Evolutionary conservation across 257 asterid genomes (phyloP).

Genomic region (Mentha longifolia): DNA sequence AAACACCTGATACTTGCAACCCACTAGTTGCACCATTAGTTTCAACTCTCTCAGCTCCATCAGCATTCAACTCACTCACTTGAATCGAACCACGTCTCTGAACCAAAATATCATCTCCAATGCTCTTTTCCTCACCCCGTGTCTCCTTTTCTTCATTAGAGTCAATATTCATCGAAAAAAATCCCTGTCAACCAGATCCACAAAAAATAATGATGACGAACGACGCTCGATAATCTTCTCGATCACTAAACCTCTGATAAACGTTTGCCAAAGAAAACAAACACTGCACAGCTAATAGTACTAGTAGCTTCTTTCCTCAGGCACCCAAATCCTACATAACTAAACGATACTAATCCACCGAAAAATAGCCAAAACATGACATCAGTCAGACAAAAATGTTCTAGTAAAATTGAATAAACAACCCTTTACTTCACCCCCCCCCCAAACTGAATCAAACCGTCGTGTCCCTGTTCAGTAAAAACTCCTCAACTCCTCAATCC

Average conservation of each 20-base stretch:
- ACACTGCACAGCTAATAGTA: slow-evolving; percentile 45
- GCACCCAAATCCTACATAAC: slow-evolving; percentile 38
- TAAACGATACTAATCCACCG: slow-evolving; percentile 45
- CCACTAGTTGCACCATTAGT: slow-evolving; percentile 38
- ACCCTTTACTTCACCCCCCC: slow-evolving; percentile 26
- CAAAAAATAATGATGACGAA: slow-evolving; percentile 47
- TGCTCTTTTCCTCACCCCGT: slow-evolving; percentile 48
- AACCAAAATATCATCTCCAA: slow-evolving; percentile 41
- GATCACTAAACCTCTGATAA: slow-evolving; percentile 44
- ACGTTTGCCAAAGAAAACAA: slow-evolving; percentile 51
- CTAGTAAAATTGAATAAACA: slow-evolving; percentile 29
- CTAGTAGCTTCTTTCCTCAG: slow-evolving; percentile 44
- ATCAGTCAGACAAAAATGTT: slow-evolving; percentile 29
- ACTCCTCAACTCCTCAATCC: slow-evolving; percentile 34
- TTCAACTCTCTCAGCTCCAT: slow-evolving; percentile 28
- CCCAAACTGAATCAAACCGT: slow-evolving; percentile 36
- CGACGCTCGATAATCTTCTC: slow-evolving; percentile 30
- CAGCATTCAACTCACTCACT: slow-evolving; percentile 39
- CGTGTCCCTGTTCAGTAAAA: slow-evolving; percentile 32
- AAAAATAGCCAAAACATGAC: slow-evolving; percentile 40
- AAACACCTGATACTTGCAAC: slow-evolving; percentile 38
- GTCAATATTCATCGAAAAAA: slow-evolving; percentile 56
- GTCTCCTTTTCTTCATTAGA: slow-evolving; percentile 51
- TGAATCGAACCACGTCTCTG: slow-evolving; percentile 30
- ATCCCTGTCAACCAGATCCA: slow-evolving; percentile 53